A percentile compares a stretch with the other conserved stretches of the same genome.
phyloP scores from a whole-genome alignment of 2,329 filamentous ascomycete genomes.

The Diaporthe ilicicola region DNA sequence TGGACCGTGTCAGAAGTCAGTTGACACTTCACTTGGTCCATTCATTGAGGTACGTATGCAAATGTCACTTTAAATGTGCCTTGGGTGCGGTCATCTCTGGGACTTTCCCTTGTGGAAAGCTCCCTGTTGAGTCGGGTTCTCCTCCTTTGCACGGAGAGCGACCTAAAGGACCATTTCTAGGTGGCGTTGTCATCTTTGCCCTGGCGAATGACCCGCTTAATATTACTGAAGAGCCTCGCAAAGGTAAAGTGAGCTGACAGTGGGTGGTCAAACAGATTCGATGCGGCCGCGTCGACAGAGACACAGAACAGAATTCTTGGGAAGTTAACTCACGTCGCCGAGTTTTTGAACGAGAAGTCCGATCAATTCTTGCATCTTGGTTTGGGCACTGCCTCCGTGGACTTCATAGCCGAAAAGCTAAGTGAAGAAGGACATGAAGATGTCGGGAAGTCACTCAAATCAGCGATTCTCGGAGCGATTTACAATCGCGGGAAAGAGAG shows the following conservation, averaged over 20 bases:
- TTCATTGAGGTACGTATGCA: neutral
- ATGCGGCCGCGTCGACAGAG: neutral
- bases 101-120: too few relatives aligned
- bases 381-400: neutral
- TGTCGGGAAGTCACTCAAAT: neutral
- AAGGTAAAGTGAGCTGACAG: neutral
- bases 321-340: neutral
- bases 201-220: too few relatives aligned
- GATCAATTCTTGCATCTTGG: neutral
- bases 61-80: too few relatives aligned
- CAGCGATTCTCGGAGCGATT: neutral
- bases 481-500: neutral
- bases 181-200: too few relatives aligned
- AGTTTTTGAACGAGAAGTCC: neutral
- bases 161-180: too few relatives aligned
- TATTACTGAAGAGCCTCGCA: neutral
- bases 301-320: neutral
- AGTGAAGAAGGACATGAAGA: neutral
- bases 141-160: too few relatives aligned
- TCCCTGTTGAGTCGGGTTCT: too few relatives aligned
- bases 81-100: too few relatives aligned
- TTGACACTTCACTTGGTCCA: neutral
- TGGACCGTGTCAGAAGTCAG: neutral
- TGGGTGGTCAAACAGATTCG: neutral
- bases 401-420: neutral